phyloP scores from a whole-genome alignment of 371 early-diverging fungal species.

The Funneliformis caledonium region DNA sequence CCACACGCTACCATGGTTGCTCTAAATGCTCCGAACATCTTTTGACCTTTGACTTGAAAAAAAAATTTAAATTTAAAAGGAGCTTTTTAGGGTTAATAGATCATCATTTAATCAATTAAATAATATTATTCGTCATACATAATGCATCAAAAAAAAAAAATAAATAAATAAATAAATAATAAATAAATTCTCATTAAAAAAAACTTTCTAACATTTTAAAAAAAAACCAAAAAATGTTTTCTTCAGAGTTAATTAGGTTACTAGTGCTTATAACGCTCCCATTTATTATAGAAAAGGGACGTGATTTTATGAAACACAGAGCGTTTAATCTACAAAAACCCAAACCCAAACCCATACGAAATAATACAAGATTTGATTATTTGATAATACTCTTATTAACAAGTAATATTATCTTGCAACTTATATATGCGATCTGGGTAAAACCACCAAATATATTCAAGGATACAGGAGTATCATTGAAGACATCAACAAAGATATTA shows the following conservation, averaged over 20 bases:
- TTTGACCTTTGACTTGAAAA: not conserved
- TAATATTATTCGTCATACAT: too few relatives aligned
- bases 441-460: slow-evolving; percentile 28
- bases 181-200: too few relatives aligned
- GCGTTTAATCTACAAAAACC: not conserved
- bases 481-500: not conserved
- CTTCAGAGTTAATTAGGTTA: slow-evolving; percentile 12
- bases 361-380: not conserved
- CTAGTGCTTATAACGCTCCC: slow-evolving; percentile 20
- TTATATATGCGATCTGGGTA: not conserved
- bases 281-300: slow-evolving; percentile 12
- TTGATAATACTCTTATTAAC: not conserved
- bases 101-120: not conserved
- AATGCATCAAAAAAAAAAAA: too few relatives aligned
- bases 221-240: slow-evolving; percentile 7
- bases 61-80: not conserved
- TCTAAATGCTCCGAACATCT: slow-evolving; percentile 82
- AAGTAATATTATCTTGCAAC: not conserved
- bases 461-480: not conserved
- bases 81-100: not conserved
- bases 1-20: slow-evolving; percentile 68
- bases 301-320: not conserved
- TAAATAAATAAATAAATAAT: too few relatives aligned
- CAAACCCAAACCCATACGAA: not conserved
- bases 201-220: too few relatives aligned